phyloP scores from a whole-genome alignment of 768 basidiomycete species.

The Imleria badia region DNA sequence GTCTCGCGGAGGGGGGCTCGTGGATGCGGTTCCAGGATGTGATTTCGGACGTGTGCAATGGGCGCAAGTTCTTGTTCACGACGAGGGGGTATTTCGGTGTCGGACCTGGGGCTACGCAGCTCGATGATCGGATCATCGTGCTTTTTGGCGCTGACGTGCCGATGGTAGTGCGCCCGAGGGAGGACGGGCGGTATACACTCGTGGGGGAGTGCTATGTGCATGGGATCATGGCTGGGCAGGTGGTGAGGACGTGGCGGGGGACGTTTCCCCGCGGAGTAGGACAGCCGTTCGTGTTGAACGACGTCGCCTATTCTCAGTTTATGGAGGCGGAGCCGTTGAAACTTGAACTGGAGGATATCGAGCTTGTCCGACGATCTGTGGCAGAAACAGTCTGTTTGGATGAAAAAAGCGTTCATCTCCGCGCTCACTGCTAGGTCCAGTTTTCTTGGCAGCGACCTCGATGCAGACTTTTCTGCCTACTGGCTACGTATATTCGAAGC shows the following conservation, averaged over 20 bases:
- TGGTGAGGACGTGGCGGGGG: neutral
- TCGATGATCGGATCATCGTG: slow-evolving; percentile 5
- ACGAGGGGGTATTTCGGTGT: neutral
- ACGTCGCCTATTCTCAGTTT: too few relatives aligned
- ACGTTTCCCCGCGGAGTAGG: too few relatives aligned
- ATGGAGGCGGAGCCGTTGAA: too few relatives aligned
- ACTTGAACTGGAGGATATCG: too few relatives aligned
- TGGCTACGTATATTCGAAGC: neutral
- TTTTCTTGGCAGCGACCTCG: neutral
- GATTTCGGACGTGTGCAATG: neutral
- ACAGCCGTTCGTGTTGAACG: too few relatives aligned
- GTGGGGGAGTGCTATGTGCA: slow-evolving; percentile 8
- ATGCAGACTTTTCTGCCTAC: neutral
- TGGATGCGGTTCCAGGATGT: slow-evolving; percentile 2
- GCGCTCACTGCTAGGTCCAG: neutral
- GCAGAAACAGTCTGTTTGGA: too few relatives aligned
- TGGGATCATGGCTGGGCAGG: slow-evolving; percentile 7
- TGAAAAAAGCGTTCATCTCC: slow-evolving; percentile 1
- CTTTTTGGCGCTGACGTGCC: slow-evolving; percentile 1
- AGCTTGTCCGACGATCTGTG: too few relatives aligned
- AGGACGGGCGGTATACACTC: slow-evolving; percentile 5
- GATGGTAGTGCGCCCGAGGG: slow-evolving; percentile 5
- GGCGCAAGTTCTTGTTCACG: neutral
- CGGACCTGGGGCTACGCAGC: neutral
- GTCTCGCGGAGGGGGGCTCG: neutral